Evolutionary conservation across 352 stramenopile species (phyloP).

Genomic region (Phytophthora sp.): DNA sequence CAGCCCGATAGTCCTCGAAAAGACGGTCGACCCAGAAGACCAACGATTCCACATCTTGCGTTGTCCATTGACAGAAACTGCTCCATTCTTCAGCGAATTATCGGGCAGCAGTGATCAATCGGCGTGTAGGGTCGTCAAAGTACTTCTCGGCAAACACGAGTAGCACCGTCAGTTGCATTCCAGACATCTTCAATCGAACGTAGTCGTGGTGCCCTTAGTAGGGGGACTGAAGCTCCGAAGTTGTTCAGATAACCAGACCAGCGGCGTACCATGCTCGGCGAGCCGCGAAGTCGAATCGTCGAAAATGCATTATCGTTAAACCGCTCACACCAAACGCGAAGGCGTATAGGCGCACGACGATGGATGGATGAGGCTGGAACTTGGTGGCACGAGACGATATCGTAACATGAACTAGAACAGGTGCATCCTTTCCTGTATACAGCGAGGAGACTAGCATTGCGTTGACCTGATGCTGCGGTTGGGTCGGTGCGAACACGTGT

Average conservation of each 20-base stretch:
- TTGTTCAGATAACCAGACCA: constrained; percentile 13
- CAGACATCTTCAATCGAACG: constrained; percentile 3
- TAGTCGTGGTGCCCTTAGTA: not conserved
- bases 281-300: constrained; percentile 7
- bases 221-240: not conserved
- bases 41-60: not conserved
- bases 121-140: constrained; percentile 5
- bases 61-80: not conserved
- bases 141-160: constrained; percentile 10
- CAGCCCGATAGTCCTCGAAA: constrained; percentile 2
- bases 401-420: constrained; percentile 7
- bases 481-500: no score
- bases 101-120: not conserved
- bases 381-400: constrained; percentile 17
- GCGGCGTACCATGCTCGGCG: constrained; percentile 12
- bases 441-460: not conserved
- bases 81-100: not conserved
- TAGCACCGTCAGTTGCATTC: constrained; percentile 11
- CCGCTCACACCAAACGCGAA: constrained; percentile 7
- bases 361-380: constrained; percentile 17
- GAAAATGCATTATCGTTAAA: constrained; percentile 22
- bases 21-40: not conserved
- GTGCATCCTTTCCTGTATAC: constrained; percentile 10
- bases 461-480: not conserved
- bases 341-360: constrained; percentile 4